Evolutionary conservation across 129 eudicot species (phyloP).

Genomic region (Chrysanthemum lavandulifolium): DNA sequence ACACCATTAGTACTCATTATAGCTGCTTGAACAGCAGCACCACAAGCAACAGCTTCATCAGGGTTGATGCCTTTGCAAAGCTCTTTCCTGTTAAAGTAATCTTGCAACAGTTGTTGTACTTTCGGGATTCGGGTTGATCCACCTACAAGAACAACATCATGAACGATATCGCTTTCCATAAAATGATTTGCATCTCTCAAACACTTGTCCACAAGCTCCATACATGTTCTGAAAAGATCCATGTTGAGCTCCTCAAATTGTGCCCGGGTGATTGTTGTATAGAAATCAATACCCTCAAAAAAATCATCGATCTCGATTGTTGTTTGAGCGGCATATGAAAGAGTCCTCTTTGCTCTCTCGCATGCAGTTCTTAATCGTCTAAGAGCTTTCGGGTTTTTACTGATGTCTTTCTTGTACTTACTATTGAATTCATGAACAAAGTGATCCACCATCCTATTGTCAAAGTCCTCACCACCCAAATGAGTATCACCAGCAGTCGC

Average conservation of each 20-base stretch:
- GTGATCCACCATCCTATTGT: constrained; percentile 3
- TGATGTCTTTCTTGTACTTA: neutral
- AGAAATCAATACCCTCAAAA: neutral
- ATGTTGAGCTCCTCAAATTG: constrained; percentile 1
- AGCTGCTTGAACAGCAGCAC: constrained; percentile 1
- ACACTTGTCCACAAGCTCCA: neutral
- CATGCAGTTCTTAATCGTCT: neutral
- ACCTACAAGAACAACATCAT: constrained; percentile 1
- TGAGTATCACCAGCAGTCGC: neutral
- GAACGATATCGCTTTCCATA: neutral
- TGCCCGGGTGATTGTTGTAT: neutral
- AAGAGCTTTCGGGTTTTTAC: neutral
- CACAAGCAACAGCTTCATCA: constrained; percentile 1
- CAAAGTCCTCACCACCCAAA: no score
- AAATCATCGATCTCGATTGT: neutral
- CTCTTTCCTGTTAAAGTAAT: neutral
- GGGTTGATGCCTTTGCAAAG: neutral
- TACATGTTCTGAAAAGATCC: neutral
- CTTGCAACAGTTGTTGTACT: neutral
- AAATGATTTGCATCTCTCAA: neutral
- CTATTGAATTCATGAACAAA: neutral
- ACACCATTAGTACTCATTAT: neutral
- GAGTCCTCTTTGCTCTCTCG: constrained; percentile 3
- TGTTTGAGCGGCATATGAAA: neutral
- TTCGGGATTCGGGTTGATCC: neutral